Percentiles rank a stretch among this genome's conserved stretches.
phyloP scores from a whole-genome alignment of 202 grass and related monocot species.

The Hordeum pubiflorum region DNA sequence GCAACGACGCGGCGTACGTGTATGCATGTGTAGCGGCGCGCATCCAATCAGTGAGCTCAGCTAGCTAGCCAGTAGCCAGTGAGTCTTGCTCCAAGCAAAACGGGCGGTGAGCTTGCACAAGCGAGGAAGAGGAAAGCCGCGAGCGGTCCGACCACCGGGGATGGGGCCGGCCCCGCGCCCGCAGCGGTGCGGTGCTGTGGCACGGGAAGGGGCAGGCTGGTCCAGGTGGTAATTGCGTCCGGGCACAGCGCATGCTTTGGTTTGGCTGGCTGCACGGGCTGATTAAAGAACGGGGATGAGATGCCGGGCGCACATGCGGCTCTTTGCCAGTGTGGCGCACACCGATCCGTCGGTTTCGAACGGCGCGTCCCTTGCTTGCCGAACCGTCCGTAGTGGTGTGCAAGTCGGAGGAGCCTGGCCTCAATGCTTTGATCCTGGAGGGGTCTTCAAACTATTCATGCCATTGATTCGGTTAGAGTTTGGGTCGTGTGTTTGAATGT shows the following conservation, averaged over 20 bases:
- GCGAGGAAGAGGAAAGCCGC: not conserved
- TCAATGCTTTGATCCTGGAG: too few species aligned
- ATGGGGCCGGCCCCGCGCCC: not conserved
- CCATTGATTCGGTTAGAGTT: too few species aligned
- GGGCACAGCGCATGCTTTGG: conserved; percentile 10
- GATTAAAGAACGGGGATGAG: conserved; percentile 5
- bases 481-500: not conserved
- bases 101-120: not conserved
- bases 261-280: not conserved
- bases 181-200: not conserved
- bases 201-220: not conserved
- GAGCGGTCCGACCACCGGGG: conserved; percentile 9
- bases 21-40: not conserved
- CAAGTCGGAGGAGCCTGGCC: not conserved
- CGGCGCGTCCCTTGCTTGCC: not conserved
- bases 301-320: conserved; percentile 28
- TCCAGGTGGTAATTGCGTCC: conserved; percentile 21
- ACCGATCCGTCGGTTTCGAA: not conserved
- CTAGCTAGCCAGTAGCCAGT: too few species aligned
- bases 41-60: not conserved
- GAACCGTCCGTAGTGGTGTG: not conserved
- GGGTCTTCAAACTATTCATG: too few species aligned
- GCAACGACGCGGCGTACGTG: not conserved
- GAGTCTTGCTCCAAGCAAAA: not conserved
- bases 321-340: not conserved